Percentiles rank a stretch among this genome's conserved stretches.
Conservation (phyloP, 805 yeast species). For the Yamadazyma ubonensis region DNA sequence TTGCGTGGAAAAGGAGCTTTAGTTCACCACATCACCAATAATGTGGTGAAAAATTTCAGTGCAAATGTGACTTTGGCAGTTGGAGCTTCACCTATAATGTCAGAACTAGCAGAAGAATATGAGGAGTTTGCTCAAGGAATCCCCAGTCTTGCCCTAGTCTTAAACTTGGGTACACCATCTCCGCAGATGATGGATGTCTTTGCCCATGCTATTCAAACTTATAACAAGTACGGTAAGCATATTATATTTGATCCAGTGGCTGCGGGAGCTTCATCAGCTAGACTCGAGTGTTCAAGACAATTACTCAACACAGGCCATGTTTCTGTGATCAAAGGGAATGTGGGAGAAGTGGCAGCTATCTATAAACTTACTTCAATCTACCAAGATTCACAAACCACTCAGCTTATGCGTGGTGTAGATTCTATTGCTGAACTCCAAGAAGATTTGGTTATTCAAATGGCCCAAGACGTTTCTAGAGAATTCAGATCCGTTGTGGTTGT, state of each 20-base stretch:
- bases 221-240: constrained; percentile 56
- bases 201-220: constrained; percentile 52
- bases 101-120: constrained; percentile 68
- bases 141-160: constrained; percentile 54
- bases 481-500: constrained; percentile 63
- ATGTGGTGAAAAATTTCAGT: constrained; percentile 83
- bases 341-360: constrained; percentile 77
- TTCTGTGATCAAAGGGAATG: constrained; percentile 78
- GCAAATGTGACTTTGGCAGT: constrained; percentile 84
- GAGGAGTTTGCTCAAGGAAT: constrained; percentile 55
- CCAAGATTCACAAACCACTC: constrained; percentile 18
- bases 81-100: constrained; percentile 89
- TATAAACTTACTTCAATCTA: constrained; percentile 29
- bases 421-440: constrained; percentile 27
- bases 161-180: constrained; percentile 76
- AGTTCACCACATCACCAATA: constrained; percentile 85
- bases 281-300: constrained; percentile 48
- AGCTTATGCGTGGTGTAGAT: constrained; percentile 75
- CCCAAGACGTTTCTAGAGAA: constrained; percentile 47
- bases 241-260: constrained; percentile 92
- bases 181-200: constrained; percentile 43
- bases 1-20: constrained; percentile 45
- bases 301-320: constrained; percentile 58
- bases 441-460: constrained; percentile 37
- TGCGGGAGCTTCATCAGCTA: constrained; percentile 71